Base-by-base conservation (phyloP, 208 protist species). In the Acanthamoeba culbertsoni region DNA sequence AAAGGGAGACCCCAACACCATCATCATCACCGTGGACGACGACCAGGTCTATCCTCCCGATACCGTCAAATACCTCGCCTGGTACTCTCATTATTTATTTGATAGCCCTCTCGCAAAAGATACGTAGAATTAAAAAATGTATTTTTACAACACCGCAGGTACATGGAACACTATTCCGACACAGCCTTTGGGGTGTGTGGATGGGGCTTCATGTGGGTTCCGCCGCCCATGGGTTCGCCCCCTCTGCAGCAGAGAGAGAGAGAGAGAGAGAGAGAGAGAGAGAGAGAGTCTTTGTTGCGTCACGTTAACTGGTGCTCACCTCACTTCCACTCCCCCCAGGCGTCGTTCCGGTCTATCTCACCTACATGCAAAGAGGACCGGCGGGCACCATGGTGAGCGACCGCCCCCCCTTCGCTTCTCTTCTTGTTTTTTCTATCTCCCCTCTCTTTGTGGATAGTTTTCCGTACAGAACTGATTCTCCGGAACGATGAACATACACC, bases 11-110 rank as follows among this genome's bases (percentile, higher is more conserved):
- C 71, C 45, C 71, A 35, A 82, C 43, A 82, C 71, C 71, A 82
- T 82, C 71, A 82, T 82, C 71, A 82, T 82, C 45, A 82, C 71
- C 45, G 71, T 82, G 6, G 71, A 82, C 31, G 71, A 82, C 71
- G 71, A 82, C 20, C 71, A 82, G n/a, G 71, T 82, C 43, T 82
- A 82, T 53, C 71, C 40, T 1, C 71, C 71, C 71, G 71, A 82
- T 43, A 82, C 71, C 7, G 71, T 82, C 43, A 55, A 55, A 43
- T 82, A 82, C 28, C 71, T 82, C 42, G 63, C 63, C 33, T 73
- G 63, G 63, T 73, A n/a, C n/a, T 28, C 5, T 63, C 23, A 63
- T 14, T 63, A 5, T 26, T 55, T 18, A 8, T 55, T 55, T 8
- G 12, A 26, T 63, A 5, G 55, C 20, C 59, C n/a, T n/a, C n/a